Percentiles rank a stretch among this genome's conserved stretches.
Evolutionary conservation across 1,284 basidiomycete genomes (phyloP).

Genomic region (Leccinum cinnamomeum): DNA sequence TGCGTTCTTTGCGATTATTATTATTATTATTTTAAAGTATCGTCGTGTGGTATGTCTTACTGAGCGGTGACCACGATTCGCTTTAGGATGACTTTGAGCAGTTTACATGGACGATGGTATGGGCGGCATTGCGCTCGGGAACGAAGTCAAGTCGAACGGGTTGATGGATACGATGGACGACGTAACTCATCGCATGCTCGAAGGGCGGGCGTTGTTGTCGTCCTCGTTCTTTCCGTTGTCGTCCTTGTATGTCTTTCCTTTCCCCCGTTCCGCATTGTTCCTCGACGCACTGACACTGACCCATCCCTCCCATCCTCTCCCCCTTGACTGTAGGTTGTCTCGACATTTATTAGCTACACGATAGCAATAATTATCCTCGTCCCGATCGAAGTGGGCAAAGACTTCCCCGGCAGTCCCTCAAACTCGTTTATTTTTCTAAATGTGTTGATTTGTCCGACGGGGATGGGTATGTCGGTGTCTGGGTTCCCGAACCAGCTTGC

Average conservation of each 20-base stretch:
- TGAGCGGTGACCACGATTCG: neutral
- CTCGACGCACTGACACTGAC: neutral
- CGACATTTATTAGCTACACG: conserved; percentile 93
- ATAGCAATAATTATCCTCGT: conserved; percentile 93
- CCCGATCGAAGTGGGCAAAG: conserved; percentile 91
- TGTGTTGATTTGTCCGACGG: conserved; percentile 85
- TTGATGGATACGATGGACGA: conserved; percentile 78
- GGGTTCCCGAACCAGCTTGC: conserved; percentile 84
- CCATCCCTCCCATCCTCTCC: neutral
- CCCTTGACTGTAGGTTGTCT: conserved; percentile 57
- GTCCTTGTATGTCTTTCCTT: conserved; percentile 38
- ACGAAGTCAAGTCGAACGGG: conserved; percentile 91
- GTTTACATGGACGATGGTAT: conserved; percentile 74
- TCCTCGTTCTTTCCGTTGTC: conserved; percentile 42
- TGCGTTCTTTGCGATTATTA: conserved; percentile 85
- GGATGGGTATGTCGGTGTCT: too few relatives aligned
- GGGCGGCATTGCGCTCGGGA: conserved; percentile 96
- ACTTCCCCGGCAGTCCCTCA: conserved; percentile 60
- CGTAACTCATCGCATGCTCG: conserved; percentile 67
- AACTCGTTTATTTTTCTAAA: conserved; percentile 91
- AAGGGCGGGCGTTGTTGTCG: conserved; percentile 77
- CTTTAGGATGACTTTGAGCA: conserved; percentile 87
- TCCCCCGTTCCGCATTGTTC: neutral
- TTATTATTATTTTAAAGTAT: conserved; percentile 67
- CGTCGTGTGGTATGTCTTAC: neutral